These are phyloP conservation scores for Nepenthes mirabilis DNA, from an alignment of 148 eudicot species.

Conservation along the genomic window DNA sequence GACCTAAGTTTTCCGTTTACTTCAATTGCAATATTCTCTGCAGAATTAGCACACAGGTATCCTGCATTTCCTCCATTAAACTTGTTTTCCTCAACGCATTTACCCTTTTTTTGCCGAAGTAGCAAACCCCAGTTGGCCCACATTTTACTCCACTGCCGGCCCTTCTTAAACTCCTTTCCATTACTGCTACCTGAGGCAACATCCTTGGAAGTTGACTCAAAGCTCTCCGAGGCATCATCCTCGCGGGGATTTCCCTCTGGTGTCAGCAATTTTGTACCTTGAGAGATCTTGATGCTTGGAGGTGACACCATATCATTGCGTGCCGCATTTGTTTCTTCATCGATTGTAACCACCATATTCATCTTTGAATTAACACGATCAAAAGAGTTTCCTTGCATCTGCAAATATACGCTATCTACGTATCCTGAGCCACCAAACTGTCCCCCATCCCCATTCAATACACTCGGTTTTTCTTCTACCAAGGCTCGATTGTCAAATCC, in stretches of 20 bases:
- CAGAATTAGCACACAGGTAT: constrained; percentile 5
- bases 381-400: no score
- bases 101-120: constrained; percentile 18
- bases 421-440: no score
- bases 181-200: constrained; percentile 17
- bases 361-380: background rate
- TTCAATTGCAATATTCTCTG: constrained; percentile 10
- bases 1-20: constrained; percentile 6
- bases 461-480: background rate
- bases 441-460: background rate
- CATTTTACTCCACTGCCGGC: constrained; percentile 47
- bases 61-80: constrained; percentile 7
- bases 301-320: constrained; percentile 6
- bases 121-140: constrained; percentile 49
- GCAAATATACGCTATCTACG: no score
- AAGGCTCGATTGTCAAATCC: background rate
- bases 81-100: constrained; percentile 14
- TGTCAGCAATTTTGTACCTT: constrained; percentile 43
- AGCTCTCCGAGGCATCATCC: constrained; percentile 31
- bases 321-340: background rate
- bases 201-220: constrained; percentile 28
- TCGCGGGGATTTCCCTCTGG: constrained; percentile 31
- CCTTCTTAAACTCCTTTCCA: constrained; percentile 31
- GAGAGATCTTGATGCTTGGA: constrained; percentile 17
- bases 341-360: background rate